Evolutionary conservation across 768 basidiomycete genomes (phyloP).

Genomic region (Obba rivulosa): DNA sequence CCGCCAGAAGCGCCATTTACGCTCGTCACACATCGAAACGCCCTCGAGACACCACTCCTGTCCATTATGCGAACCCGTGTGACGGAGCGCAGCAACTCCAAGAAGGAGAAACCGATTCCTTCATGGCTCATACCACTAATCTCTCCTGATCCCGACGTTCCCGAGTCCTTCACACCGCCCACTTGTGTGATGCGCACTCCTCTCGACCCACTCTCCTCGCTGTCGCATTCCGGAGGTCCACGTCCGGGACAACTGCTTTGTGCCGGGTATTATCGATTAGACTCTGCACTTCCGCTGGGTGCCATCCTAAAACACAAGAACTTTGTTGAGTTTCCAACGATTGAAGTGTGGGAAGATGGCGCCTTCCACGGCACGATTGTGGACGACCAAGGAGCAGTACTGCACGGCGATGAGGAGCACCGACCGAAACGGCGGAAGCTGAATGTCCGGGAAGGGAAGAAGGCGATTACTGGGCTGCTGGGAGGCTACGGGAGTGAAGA

Average conservation of each 20-base stretch:
- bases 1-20: constrained; percentile 36
- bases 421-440: constrained; percentile 54
- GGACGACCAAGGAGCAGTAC: constrained; percentile 44
- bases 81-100: constrained; percentile 33
- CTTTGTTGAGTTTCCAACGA: constrained; percentile 81
- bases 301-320: constrained; percentile 49
- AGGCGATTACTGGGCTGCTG: constrained; percentile 51
- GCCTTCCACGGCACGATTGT: constrained; percentile 60
- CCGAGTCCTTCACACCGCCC: constrained; percentile 50
- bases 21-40: constrained; percentile 62
- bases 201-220: constrained; percentile 28
- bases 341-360: constrained; percentile 64
- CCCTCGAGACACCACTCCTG: constrained; percentile 44
- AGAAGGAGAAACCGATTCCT: constrained; percentile 41
- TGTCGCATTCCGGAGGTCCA: constrained; percentile 5
- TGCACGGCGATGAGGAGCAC: constrained; percentile 29
- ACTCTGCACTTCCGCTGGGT: constrained; percentile 42
- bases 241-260: constrained; percentile 20
- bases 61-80: constrained; percentile 43
- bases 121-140: constrained; percentile 54
- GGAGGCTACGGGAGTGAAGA: constrained; percentile 55
- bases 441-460: constrained; percentile 43
- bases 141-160: constrained; percentile 48
- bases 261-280: constrained; percentile 51
- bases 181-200: constrained; percentile 55